phyloP scores from a whole-genome alignment of 495 filamentous ascomycete species.

The Talaromyces trachyspermus region DNA sequence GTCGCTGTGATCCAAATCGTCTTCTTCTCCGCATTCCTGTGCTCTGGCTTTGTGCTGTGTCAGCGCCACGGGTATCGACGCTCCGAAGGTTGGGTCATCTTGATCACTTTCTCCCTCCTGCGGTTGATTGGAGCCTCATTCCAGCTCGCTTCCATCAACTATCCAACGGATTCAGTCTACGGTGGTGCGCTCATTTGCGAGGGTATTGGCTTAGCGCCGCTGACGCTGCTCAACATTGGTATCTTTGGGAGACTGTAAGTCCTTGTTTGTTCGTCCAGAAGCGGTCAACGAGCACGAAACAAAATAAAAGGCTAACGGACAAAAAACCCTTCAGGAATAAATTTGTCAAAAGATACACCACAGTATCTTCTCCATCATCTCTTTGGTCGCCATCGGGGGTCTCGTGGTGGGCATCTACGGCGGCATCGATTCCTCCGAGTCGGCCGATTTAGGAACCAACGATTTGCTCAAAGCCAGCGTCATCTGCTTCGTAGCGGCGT shows the following conservation, averaged over 20 bases:
- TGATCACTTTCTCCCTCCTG: not conserved
- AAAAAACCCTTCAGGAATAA: not conserved
- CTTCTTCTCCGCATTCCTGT: not conserved
- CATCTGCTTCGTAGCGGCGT: not conserved
- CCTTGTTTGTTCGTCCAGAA: not conserved
- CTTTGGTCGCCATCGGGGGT: not conserved
- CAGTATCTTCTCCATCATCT: not conserved
- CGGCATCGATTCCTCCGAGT: not conserved
- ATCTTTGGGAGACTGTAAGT: slow-evolving; percentile 1
- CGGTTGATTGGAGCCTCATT: not conserved
- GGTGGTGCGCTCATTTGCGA: slow-evolving; percentile 2
- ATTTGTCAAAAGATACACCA: slow-evolving; percentile 2
- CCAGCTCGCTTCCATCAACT: not conserved
- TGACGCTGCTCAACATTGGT: not conserved
- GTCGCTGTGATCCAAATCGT: not conserved
- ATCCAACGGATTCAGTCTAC: not conserved
- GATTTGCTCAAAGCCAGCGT: not conserved
- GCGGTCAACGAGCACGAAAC: not conserved
- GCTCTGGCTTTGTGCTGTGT: not conserved
- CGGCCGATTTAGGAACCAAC: not conserved
- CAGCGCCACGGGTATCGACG: not conserved
- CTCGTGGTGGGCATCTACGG: slow-evolving; percentile 1
- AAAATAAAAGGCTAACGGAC: not conserved
- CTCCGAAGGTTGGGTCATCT: slow-evolving; percentile 1
- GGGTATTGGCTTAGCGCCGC: not conserved